Base-by-base conservation (phyloP, 257 asterid species). In the Marsdenia floribunda region DNA sequence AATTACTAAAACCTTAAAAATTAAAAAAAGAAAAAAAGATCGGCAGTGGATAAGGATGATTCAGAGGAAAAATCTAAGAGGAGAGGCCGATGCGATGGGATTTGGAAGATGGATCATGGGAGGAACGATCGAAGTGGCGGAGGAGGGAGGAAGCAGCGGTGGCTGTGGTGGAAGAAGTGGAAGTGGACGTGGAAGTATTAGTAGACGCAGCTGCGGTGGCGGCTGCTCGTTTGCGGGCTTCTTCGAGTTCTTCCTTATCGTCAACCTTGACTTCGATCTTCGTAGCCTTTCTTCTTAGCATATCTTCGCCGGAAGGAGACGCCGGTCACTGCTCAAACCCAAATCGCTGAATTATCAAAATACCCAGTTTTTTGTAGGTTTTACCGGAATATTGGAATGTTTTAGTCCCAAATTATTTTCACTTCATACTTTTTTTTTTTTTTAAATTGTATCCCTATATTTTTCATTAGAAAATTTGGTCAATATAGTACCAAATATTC, bases 231-330 rank as follows among this genome's bases (percentile, higher is more conserved):
- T 76, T 79, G 82, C 95, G 93, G 64, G 92, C 86, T 85, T 91
- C 98, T 79, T 91, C 96, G 83, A 90, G 92, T 88, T 93, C 98
- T 77, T 88, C 88, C 81, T 82, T 90, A 76, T 93, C 98, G 82
- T 91, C 97, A 19, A 87, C 81, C 78, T 83, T 88, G 10, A 91
- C 90, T 81, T 92, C 91, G 80, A 93, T 89, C 84, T 89, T 90
- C 67, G 93, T 91, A 9, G 98, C 89, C 79, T 89, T 93, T 77
- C 97, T 90, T 72, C 97, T 78, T 73, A 91, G 88, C 98, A 93
- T 93, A 76, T 86, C 90, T 59, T 38, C 71, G 13, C 22, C 46
- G 8, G 10, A 14, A 24, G 66, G 6, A 26, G 15, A 5, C 26
- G 19, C 26, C 66, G 66, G 38, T 0, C 13, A 22, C 65, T 58